Evolutionary conservation across 2,329 filamentous ascomycete genomes (phyloP).

Genomic region (Trichoderma sp.): DNA sequence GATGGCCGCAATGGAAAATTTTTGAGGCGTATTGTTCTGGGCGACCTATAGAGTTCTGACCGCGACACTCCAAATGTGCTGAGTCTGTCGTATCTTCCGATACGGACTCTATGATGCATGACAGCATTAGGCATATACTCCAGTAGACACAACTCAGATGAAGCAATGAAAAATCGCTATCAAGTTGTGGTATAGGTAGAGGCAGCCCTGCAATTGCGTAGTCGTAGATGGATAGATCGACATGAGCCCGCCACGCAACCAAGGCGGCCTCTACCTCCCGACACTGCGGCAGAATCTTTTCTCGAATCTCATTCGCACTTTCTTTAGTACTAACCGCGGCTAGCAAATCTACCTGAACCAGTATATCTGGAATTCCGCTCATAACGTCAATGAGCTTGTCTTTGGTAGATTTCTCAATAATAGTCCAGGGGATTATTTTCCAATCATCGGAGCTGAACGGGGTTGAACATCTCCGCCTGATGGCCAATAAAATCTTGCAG

Average conservation of each 20-base stretch:
- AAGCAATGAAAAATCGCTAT: constrained; percentile 15
- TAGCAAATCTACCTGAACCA: not conserved
- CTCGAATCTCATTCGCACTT: not conserved
- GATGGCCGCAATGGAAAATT: not conserved
- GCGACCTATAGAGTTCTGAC: not conserved
- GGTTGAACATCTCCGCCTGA: not conserved
- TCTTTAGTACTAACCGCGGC: not conserved
- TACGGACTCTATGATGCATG: not conserved
- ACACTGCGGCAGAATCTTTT: not conserved
- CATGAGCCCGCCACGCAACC: not conserved
- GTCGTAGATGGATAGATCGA: constrained; percentile 5
- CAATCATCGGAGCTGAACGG: constrained; percentile 2
- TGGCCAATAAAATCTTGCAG: not conserved
- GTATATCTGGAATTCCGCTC: not conserved
- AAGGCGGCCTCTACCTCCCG: not conserved
- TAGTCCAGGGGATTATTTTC: not conserved
- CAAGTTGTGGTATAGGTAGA: not conserved
- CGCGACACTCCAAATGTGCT: not conserved
- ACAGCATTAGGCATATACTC: constrained; percentile 1
- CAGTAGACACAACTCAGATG: constrained; percentile 7
- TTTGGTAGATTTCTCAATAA: constrained; percentile 3
- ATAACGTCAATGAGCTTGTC: not conserved
- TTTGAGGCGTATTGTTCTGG: not conserved
- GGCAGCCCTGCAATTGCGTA: not conserved
- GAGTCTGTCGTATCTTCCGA: not conserved